A percentile compares a stretch with the other conserved stretches of the same genome.
Conservation (phyloP, 2,329 filamentous ascomycete species). For the Aspergillus bombycis region DNA sequence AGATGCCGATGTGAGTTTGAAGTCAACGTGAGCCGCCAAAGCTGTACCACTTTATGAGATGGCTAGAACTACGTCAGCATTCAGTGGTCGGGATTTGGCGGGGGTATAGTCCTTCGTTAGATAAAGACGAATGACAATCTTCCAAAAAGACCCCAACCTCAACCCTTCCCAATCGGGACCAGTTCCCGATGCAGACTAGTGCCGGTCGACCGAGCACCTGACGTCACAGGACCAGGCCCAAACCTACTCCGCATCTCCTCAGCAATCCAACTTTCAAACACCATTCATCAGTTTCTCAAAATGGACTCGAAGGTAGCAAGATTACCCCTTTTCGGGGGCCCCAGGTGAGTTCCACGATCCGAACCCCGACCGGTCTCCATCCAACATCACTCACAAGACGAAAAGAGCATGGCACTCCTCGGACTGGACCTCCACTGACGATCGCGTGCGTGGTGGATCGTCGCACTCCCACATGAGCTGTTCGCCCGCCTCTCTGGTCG, state of each 20-base stretch:
- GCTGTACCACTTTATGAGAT: no score
- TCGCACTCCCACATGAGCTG: constrained; percentile 58
- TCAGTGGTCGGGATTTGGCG: no score
- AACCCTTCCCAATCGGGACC: background rate
- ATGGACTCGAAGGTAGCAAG: background rate
- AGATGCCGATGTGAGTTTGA: no score
- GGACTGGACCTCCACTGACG: constrained; percentile 72
- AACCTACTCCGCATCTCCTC: background rate
- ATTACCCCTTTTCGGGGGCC: constrained; percentile 18
- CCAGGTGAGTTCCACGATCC: constrained; percentile 12
- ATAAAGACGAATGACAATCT: no score
- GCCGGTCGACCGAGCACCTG: background rate
- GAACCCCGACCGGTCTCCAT: no score
- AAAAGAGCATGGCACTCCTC: constrained; percentile 17
- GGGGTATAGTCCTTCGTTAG: no score
- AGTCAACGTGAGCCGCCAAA: no score
- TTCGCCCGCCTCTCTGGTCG: constrained; percentile 41
- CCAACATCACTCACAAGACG: background rate
- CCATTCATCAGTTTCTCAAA: background rate
- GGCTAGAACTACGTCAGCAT: no score
- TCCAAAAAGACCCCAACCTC: no score
- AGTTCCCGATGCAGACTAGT: background rate
- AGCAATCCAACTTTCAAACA: background rate
- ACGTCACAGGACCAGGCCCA: background rate
- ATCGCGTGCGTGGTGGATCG: constrained; percentile 74